Evolutionary conservation across 768 basidiomycete genomes (phyloP), one percentile per base, ranked within the genome.

Genomic region (Leccinum longicurvipes): DNA sequence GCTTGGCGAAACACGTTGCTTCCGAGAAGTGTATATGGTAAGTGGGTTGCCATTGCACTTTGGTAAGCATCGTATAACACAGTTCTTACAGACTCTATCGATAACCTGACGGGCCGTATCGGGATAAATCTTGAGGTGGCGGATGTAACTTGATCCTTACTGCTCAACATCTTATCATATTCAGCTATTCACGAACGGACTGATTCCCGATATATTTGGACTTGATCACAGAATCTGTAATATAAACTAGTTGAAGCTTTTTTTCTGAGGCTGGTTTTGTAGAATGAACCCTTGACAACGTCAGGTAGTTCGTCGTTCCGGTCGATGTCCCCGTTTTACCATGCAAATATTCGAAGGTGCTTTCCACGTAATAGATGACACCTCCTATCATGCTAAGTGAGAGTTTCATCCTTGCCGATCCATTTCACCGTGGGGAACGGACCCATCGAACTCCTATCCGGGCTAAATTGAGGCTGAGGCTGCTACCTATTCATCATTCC

Each of bases 1-100:
- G 50, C 28, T 51, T 60, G 53, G 41, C 50, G 24, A 60, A 53
- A 53, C 58, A 60, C 21, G 6, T 56, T 4, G 29, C 60, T 25
- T 60, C 58, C 21, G 45, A 56, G n/a, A 55, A 29, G n/a, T 56
- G 60, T 23, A 47, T 32, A 2, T 32, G n/a, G 57, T 51, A 32
- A 41, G 36, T 44, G 24, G 4, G 17, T 27, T 25, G 9, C 4
- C 39, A 24, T 48, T 15, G 48, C 15, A 24, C n/a, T 11, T 29
- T 27, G 14, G 4, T 50, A 15, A 27, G 17, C 34, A 29, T 29
- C 29, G 15, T 2, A 10, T 42, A 31, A 51, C 28, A 1, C 14
- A 17, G 12, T 10, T 23, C 44, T 17, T 19, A 21, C 11, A 54
- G 47, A 23, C 24, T 19, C 19, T 23, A 14, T 27, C n/a, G 31